These are phyloP conservation scores for Musa schizocarpa DNA, from an alignment of 176 grass and related monocot species.

Conservation along the genomic window DNA sequence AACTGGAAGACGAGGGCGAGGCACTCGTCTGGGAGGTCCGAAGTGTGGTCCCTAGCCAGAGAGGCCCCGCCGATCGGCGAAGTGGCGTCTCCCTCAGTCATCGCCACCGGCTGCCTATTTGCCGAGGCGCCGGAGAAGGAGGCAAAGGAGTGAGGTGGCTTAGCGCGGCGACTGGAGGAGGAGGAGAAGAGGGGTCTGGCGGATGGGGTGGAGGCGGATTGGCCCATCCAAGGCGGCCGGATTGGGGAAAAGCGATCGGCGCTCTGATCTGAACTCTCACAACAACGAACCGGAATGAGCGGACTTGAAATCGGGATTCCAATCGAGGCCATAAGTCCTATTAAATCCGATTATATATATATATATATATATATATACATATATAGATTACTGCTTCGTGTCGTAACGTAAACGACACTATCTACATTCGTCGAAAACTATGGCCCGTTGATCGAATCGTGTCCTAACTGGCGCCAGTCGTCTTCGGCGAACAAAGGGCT, in stretches of 20 bases:
- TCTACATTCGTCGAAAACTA: too few species aligned
- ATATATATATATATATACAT: background rate
- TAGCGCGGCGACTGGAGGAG: background rate
- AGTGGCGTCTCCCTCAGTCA: background rate
- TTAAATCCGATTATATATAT: background rate
- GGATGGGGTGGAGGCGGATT: slow-evolving; percentile 12
- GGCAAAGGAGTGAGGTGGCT: background rate
- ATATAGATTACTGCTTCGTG: background rate
- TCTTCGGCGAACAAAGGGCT: background rate
- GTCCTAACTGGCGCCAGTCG: background rate
- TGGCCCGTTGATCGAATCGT: background rate
- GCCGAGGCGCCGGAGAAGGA: background rate
- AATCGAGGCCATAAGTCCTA: background rate
- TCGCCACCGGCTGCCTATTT: background rate
- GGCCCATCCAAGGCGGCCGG: slow-evolving; percentile 17
- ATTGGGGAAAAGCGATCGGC: background rate
- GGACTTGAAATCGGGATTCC: background rate
- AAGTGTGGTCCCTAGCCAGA: slow-evolving; percentile 3
- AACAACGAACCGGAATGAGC: background rate
- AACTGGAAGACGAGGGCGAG: slow-evolving; percentile 10
- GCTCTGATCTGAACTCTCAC: background rate
- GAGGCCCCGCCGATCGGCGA: too few species aligned
- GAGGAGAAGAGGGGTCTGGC: background rate
- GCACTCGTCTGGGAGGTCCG: slow-evolving; percentile 14
- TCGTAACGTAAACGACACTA: background rate